Conservation (phyloP, 2,329 filamentous ascomycete species). For the Aspergillus brunneoviolaceus region DNA sequence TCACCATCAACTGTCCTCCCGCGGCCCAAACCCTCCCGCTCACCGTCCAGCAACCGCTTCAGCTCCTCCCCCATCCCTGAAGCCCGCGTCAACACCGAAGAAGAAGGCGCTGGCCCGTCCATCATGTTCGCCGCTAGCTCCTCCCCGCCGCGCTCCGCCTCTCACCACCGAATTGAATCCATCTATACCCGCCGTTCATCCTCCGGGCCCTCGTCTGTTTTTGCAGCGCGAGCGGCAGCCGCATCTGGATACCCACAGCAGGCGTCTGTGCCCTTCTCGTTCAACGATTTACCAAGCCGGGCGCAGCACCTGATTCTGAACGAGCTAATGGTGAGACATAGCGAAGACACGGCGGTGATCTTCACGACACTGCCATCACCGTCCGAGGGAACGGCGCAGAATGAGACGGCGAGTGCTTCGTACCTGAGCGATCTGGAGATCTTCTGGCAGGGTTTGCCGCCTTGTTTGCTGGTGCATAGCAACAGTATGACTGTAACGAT, state of each 20-base stretch:
- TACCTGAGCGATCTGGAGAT: conserved; percentile 79
- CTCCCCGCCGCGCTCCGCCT: conserved; percentile 33
- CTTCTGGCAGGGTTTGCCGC: conserved; percentile 72
- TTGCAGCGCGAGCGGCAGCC: conserved; percentile 17
- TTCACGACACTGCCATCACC: conserved; percentile 84
- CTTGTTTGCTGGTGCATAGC: conserved; percentile 75
- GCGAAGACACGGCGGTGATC: conserved; percentile 70
- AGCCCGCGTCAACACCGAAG: conserved; percentile 59
- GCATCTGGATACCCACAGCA: conserved; percentile 56
- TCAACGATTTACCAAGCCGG: conserved; percentile 81
- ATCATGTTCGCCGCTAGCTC: conserved; percentile 69
- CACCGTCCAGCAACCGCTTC: conserved; percentile 51
- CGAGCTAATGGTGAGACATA: conserved; percentile 72
- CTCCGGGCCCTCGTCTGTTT: conserved; percentile 15
- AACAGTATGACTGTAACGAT: conserved; percentile 83
- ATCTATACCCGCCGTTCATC: conserved; percentile 39
- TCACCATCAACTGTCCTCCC: neutral
- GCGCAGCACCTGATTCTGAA: conserved; percentile 86
- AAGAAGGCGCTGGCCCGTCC: conserved; percentile 65
- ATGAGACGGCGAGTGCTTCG: conserved; percentile 66
- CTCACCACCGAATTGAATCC: conserved; percentile 29
- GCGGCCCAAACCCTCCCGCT: conserved; percentile 30
- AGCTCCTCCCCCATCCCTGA: conserved; percentile 72
- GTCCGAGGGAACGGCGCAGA: conserved; percentile 70
- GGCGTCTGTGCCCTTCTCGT: conserved; percentile 68